Percentiles rank a stretch among this genome's conserved stretches.
These are phyloP conservation scores for Fusarium bulbicola DNA, from an alignment of 2,329 filamentous ascomycete genomes.

Conservation along the genomic window DNA sequence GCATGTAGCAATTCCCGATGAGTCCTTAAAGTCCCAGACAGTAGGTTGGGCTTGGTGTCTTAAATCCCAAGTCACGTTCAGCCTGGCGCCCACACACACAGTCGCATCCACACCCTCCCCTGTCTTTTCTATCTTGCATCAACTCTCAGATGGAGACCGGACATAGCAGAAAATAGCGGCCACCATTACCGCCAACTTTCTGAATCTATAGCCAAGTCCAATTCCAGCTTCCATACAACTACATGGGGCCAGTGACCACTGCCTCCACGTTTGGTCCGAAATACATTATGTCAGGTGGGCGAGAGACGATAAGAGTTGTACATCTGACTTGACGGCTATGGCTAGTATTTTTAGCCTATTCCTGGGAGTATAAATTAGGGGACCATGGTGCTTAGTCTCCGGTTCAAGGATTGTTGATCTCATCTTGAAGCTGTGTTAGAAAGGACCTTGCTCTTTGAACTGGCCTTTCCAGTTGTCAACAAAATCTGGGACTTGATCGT, in stretches of 20 bases:
- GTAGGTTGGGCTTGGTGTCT: slow-evolving; percentile 49
- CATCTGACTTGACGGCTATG: slow-evolving; percentile 36
- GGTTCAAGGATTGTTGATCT: slow-evolving; percentile 28
- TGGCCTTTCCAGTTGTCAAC: slow-evolving; percentile 12
- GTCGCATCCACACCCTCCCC: slow-evolving; percentile 31
- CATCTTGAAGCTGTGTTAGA: slow-evolving; percentile 41
- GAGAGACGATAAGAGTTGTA: slow-evolving; percentile 39
- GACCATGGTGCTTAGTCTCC: slow-evolving; percentile 28
- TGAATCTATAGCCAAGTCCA: slow-evolving; percentile 22
- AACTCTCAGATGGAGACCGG: slow-evolving; percentile 12
- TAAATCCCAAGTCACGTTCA: slow-evolving; percentile 50
- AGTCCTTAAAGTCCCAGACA: slow-evolving; percentile 36
- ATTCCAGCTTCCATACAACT: slow-evolving; percentile 17
- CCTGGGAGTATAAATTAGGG: slow-evolving; percentile 42
- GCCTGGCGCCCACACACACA: slow-evolving; percentile 40
- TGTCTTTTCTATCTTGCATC: slow-evolving; percentile 20
- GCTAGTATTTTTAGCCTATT: slow-evolving; percentile 41
- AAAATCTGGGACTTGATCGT: slow-evolving; percentile 1
- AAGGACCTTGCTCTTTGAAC: slow-evolving; percentile 15
- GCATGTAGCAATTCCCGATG: slow-evolving; percentile 43
- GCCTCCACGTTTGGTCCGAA: slow-evolving; percentile 25
- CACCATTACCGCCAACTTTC: slow-evolving; percentile 35
- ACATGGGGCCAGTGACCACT: slow-evolving; percentile 27
- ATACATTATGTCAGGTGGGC: slow-evolving; percentile 36
- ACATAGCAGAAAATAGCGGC: slow-evolving; percentile 26